phyloP scores from a whole-genome alignment of 176 grass and related monocot species.

The Raddia guianensis region DNA sequence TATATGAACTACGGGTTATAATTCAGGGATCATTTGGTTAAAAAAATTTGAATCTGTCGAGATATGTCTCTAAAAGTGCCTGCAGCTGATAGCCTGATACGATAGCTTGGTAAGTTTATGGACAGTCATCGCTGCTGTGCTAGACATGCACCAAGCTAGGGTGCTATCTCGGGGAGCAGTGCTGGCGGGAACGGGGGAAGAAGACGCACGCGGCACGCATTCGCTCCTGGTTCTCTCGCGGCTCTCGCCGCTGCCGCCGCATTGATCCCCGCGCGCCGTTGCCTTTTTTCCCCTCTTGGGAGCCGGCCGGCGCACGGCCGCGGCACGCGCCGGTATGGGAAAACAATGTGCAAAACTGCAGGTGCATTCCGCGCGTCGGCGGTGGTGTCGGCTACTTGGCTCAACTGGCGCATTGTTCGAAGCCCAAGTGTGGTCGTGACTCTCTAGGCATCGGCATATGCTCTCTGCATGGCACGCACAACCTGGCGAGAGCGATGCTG shows the following conservation, averaged over 20 bases:
- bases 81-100: no score
- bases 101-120: no score
- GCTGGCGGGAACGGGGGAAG: conserved; percentile 23
- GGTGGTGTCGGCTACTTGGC: no score
- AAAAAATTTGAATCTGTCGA: no score
- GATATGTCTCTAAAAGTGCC: no score
- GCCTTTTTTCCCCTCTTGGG: neutral
- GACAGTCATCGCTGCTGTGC: no score
- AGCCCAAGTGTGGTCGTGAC: conserved; percentile 29
- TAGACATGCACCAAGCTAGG: no score
- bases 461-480: neutral
- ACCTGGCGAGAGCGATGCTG: neutral
- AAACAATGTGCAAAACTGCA: no score
- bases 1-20: no score
- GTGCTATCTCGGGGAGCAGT: conserved; percentile 26
- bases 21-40: no score
- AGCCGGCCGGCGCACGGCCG: neutral
- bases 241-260: neutral
- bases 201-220: conserved; percentile 12
- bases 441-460: conserved; percentile 34
- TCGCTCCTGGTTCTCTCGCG: neutral
- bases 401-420: neutral
- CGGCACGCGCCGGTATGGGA: no score
- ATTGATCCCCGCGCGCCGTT: neutral
- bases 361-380: neutral